phyloP scores from a whole-genome alignment of 257 asterid species.

The Solanum tarijense region DNA sequence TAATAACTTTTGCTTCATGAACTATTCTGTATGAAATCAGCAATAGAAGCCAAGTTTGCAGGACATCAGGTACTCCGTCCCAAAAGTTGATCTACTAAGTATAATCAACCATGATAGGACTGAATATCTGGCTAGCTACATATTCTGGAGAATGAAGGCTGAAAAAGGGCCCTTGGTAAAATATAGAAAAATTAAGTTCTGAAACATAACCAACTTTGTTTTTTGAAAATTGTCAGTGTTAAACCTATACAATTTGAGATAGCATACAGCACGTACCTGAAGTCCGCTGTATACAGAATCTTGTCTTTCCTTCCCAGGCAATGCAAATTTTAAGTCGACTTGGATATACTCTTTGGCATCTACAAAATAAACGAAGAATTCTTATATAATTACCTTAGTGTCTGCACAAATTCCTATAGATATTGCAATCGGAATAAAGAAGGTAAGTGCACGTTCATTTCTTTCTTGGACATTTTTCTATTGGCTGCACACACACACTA shows the following conservation, averaged over 20 bases:
- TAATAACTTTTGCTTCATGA: not conserved
- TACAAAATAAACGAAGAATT: slow-evolving; percentile 9
- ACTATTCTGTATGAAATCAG: not conserved
- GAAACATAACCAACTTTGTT: not conserved
- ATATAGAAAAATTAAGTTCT: not conserved
- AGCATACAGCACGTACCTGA: slow-evolving; percentile 27
- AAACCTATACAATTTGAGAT: not conserved
- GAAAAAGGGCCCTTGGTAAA: not conserved
- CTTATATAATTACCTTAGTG: not conserved
- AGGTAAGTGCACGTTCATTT: not conserved
- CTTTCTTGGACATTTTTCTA: not conserved
- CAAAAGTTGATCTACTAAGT: not conserved
- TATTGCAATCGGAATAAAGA: not conserved
- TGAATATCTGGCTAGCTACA: not conserved
- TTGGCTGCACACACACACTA: not conserved
- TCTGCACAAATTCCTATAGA: not conserved
- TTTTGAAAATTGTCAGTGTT: not conserved
- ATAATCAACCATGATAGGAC: not conserved
- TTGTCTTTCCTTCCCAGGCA: slow-evolving; percentile 99
- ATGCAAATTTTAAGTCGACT: slow-evolving; percentile 71
- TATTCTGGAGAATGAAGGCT: not conserved
- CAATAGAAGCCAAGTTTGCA: not conserved
- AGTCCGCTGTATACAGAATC: slow-evolving; percentile 95
- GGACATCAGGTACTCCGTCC: not conserved
- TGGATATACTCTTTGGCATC: slow-evolving; percentile 50